Evolutionary conservation across 805 yeast species (phyloP), one percentile per base, ranked within the genome.

Genomic region (Metschnikowia bowlesiae): DNA sequence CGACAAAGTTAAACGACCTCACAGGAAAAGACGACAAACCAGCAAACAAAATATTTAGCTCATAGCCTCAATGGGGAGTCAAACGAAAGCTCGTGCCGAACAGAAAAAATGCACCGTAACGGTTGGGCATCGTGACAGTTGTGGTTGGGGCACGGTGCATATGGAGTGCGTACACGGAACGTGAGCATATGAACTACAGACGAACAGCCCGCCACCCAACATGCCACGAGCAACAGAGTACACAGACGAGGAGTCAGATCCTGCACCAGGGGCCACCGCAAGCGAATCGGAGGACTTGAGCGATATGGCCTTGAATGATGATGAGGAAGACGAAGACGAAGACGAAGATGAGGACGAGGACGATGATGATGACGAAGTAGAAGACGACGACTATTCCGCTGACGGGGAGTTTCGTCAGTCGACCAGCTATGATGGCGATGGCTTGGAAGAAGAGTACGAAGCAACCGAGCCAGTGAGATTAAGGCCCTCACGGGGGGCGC

Each of bases 211-310:
- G 11, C 29, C n/a, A 30, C 36, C 18, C 8, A 28, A 10, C 29
- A 44, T 44, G 46, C 40, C 46, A 5, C 39, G 46, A 31, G 45
- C 45, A 13, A 13, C 16, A 14, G 28, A 34, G 16, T 44, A 44
- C 40, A 55, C 56, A 39, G 61, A 57, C 41, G 61, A 57, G 26
- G 61, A 53, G 30, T 40, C 46, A 6, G 57, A 47, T 33, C 46
- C 28, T 5, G 39, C 49, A 2, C 51, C 53, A 3, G 40, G 33
- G 2, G 43, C 34, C 13, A 14, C 38, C 8, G 46, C 39, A 40
- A 54, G 55, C 31, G 59, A 57, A 9, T 53, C 56, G 13, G 59
- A 56, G n/a, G 59, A 52, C 14, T 14, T 40, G 36, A 52, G 56
- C 35, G 58, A 56, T 33, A 43, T 35, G 32, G 53, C 50, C 2